A percentile compares a stretch with the other conserved stretches of the same genome.
These are phyloP conservation scores for Nitzschia sp. DNA, from an alignment of 108 stramenopile species.

Conservation along the genomic window DNA sequence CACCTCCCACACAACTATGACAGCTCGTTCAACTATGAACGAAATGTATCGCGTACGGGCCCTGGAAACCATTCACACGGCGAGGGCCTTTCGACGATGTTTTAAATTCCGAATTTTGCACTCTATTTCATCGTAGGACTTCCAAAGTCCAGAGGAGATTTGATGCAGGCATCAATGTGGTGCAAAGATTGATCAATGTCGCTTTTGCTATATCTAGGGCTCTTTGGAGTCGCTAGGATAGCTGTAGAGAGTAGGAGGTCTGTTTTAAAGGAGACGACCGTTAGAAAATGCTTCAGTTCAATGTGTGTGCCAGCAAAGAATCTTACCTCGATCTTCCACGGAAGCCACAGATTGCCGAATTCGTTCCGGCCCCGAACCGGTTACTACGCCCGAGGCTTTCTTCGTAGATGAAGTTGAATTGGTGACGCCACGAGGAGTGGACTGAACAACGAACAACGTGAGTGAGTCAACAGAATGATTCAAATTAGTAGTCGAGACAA, in stretches of 20 bases:
- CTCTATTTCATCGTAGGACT: constrained; percentile 25
- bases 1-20: too few species aligned
- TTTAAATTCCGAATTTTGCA: not conserved
- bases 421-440: constrained; percentile 20
- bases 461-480: too few species aligned
- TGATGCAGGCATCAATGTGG: constrained; percentile 44
- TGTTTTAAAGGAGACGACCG: not conserved
- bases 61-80: too few species aligned
- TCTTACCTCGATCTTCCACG: constrained; percentile 24
- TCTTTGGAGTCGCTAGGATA: constrained; percentile 39
- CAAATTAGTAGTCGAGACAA: not conserved
- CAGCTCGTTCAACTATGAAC: too few species aligned
- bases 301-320: not conserved
- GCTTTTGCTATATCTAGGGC: constrained; percentile 25
- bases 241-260: constrained; percentile 39
- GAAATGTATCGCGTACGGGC: too few species aligned
- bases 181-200: constrained; percentile 47
- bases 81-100: too few species aligned
- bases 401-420: constrained; percentile 18
- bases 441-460: too few species aligned
- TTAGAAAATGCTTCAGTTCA: not conserved
- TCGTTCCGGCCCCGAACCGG: constrained; percentile 32
- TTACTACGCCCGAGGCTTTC: constrained; percentile 23
- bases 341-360: not conserved
- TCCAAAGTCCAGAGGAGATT: constrained; percentile 42